Evolutionary conservation across 2,329 filamentous ascomycete genomes (phyloP).

Genomic region (Trichoderma atroviride): DNA sequence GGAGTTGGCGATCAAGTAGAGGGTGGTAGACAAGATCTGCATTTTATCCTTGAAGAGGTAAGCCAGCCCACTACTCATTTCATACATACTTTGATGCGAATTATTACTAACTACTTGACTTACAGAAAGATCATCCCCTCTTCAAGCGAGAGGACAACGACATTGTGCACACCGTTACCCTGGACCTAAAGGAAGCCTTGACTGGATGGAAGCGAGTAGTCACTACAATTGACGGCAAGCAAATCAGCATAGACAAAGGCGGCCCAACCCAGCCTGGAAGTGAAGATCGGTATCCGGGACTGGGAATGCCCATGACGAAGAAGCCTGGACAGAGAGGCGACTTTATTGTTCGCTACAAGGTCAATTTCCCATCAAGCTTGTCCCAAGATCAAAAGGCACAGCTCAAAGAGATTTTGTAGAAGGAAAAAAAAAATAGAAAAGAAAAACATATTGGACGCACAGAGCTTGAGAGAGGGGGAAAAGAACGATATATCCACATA

Average conservation of each 20-base stretch:
- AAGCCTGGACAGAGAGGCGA: constrained; percentile 83
- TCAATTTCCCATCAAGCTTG: constrained; percentile 84
- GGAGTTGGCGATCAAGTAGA: constrained; percentile 98
- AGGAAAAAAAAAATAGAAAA: not conserved
- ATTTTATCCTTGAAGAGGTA: constrained; percentile 94
- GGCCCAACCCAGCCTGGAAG: constrained; percentile 86
- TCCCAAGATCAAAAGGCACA: constrained; percentile 77
- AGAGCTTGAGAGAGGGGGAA: not conserved
- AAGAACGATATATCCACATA: constrained; percentile 9
- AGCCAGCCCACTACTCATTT: constrained; percentile 36
- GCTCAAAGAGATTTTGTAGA: constrained; percentile 74
- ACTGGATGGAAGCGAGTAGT: constrained; percentile 94
- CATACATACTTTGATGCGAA: not conserved
- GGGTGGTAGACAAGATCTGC: constrained; percentile 90
- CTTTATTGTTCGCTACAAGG: constrained; percentile 86
- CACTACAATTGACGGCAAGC: constrained; percentile 88
- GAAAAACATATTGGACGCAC: not conserved
- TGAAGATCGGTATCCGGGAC: constrained; percentile 76
- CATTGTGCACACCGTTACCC: constrained; percentile 73
- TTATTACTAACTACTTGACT: constrained; percentile 27
- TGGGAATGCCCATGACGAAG: constrained; percentile 96
- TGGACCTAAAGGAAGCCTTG: constrained; percentile 89
- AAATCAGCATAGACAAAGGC: constrained; percentile 74
- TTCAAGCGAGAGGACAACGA: constrained; percentile 90
- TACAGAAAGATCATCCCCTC: constrained; percentile 80